phyloP scores from a whole-genome alignment of 2,329 filamentous ascomycete genomes.

The Claviceps purpurea region DNA sequence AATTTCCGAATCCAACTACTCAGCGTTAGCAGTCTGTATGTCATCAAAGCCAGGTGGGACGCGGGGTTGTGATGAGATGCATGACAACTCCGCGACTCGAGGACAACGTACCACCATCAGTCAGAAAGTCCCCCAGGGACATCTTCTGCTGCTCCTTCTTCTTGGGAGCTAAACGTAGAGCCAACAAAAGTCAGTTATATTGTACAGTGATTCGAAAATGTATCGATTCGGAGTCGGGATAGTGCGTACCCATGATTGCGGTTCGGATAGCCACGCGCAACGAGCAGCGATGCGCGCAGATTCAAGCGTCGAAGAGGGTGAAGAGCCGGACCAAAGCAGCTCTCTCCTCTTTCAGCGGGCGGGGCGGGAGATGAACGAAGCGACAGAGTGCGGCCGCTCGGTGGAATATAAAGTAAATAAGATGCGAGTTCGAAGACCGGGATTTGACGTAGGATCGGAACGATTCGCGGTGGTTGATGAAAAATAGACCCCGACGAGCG shows the following conservation, averaged over 20 bases:
- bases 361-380: constrained; percentile 4
- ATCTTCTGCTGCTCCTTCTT: constrained; percentile 94
- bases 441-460: constrained; percentile 9
- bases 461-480: constrained; percentile 11
- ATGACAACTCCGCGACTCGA: constrained; percentile 7
- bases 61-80: constrained; percentile 9
- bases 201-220: background rate
- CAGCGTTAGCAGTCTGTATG: background rate
- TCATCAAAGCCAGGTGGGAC: constrained; percentile 9
- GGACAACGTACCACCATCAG: constrained; percentile 62
- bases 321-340: constrained; percentile 15
- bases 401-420: background rate
- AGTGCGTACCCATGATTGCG: constrained; percentile 48
- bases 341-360: constrained; percentile 11
- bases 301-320: constrained; percentile 5
- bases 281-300: constrained; percentile 29
- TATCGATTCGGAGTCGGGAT: background rate
- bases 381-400: constrained; percentile 4
- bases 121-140: constrained; percentile 92
- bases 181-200: constrained; percentile 4
- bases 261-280: constrained; percentile 32
- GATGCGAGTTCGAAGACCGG: constrained; percentile 3
- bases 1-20: constrained; percentile 42
- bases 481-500: constrained; percentile 22
- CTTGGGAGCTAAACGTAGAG: constrained; percentile 66